Percentiles rank a stretch among this genome's conserved stretches.
Evolutionary conservation across 257 asterid genomes (phyloP).

Genomic region (Solanum virginianum): DNA sequence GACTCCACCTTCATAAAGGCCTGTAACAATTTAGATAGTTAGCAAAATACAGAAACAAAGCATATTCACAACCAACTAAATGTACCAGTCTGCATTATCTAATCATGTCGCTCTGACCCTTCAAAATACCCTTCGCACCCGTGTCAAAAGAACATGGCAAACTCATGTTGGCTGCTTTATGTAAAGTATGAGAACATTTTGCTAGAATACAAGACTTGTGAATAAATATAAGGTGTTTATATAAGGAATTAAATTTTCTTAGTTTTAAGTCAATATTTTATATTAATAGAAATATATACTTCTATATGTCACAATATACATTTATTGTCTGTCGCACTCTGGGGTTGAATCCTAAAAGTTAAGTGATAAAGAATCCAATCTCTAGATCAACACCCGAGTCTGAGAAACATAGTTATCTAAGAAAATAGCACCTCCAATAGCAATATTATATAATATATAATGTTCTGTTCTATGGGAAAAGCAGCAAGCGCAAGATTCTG

Average conservation of each 20-base stretch:
- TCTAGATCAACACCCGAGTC: background rate
- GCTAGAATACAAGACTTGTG: background rate
- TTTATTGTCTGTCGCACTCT: background rate
- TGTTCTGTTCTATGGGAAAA: background rate
- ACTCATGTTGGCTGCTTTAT: background rate
- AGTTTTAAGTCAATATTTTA: background rate
- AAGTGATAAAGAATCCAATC: background rate
- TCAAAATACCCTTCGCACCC: background rate
- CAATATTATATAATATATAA: background rate
- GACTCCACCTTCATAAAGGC: conserved; percentile 86
- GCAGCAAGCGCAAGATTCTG: background rate
- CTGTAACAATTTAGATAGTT: conserved; percentile 14
- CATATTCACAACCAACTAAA: background rate
- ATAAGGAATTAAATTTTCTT: background rate
- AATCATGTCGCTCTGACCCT: background rate
- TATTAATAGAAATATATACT: background rate
- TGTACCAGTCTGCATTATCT: background rate
- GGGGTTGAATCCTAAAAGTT: background rate
- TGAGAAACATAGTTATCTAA: background rate
- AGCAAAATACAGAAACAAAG: background rate
- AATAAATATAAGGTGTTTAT: background rate
- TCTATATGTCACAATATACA: background rate
- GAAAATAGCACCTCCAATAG: background rate
- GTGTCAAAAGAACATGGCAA: background rate
- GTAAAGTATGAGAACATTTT: background rate